Evolutionary conservation across 345 rosid genomes (phyloP), one percentile per base, ranked within the genome.

Genomic region (Theobroma cacao): DNA sequence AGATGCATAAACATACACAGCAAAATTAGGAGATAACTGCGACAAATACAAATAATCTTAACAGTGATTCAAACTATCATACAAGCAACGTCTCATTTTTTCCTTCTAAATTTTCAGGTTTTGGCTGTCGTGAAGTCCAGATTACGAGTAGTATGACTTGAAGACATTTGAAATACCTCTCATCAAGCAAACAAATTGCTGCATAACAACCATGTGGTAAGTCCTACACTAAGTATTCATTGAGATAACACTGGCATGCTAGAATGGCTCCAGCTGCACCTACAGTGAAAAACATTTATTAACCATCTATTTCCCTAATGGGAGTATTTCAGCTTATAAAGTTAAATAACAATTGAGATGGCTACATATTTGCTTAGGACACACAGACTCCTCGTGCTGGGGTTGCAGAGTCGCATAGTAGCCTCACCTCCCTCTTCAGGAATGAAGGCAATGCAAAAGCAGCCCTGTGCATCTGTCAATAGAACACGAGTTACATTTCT

Each of bases 361-460:
- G 40, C 69, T 58, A 72, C 43, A 53, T 28, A 56, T 71, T 50
- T 61, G 26, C 28, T 12, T 74, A 73, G 41, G 78, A 82, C 50
- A 73, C 30, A 0, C 41, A 38, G 24, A 48, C 31, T 69, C 60
- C 68, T 67, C 72, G 65, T 8, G 65, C 68, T 4, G n/a, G 34
- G 48, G 62, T 12, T 33, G 82, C 71, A 30, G 79, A 52, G 62
- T 77, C 79, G 3, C 74, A 2, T 22, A 92, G 91, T 41, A 85
- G 72, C 74, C 81, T 84, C 79, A 92, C 94, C 85, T 94, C 99
- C 90, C 93, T 86, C 80, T 79, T 86, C 78, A 96, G 73, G 82
- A 94, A 96, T 68, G 91, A 79, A 3, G 99, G 99, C 91, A 94
- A 82, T 7, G 93, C 91, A 73, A 94, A 91, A 1, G 99, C 95